phyloP scores from a whole-genome alignment of 73 alveolate species.

The Stentor coeruleus region DNA sequence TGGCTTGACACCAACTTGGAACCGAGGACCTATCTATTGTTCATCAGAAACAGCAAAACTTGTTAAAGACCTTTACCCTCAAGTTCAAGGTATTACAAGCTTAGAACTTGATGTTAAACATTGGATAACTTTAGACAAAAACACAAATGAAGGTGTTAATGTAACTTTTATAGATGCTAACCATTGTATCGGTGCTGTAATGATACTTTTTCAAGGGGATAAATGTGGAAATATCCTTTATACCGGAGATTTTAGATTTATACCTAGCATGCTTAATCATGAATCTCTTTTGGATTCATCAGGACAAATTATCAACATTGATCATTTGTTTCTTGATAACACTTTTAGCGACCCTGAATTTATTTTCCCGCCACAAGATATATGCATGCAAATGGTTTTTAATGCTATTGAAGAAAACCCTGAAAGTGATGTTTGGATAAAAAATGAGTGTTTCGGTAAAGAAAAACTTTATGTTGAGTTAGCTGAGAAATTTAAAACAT shows the following conservation, averaged over 20 bases:
- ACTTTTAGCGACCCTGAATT: conserved; percentile 61
- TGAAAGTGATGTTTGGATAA: conserved; percentile 41
- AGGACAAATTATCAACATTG: conserved; percentile 35
- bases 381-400: conserved; percentile 36
- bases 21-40: conserved; percentile 52
- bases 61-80: conserved; percentile 49
- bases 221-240: conserved; percentile 54
- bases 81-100: conserved; percentile 22
- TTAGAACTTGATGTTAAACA: conserved; percentile 37
- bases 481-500: conserved; percentile 50
- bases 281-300: conserved; percentile 34
- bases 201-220: conserved; percentile 51
- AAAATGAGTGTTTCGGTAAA: conserved; percentile 49
- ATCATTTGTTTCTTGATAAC: conserved; percentile 55
- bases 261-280: conserved; percentile 44
- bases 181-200: conserved; percentile 66
- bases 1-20: conserved; percentile 63
- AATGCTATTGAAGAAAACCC: conserved; percentile 39
- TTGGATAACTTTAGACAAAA: conserved; percentile 30
- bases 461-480: conserved; percentile 52
- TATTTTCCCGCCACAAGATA: conserved; percentile 55
- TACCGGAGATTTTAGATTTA: conserved; percentile 67
- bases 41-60: conserved; percentile 45
- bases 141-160: conserved; percentile 45
- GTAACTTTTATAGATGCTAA: conserved; percentile 60